phyloP scores from a whole-genome alignment of 2,329 filamentous ascomycete genomes.

The Aspergillus sp. region DNA sequence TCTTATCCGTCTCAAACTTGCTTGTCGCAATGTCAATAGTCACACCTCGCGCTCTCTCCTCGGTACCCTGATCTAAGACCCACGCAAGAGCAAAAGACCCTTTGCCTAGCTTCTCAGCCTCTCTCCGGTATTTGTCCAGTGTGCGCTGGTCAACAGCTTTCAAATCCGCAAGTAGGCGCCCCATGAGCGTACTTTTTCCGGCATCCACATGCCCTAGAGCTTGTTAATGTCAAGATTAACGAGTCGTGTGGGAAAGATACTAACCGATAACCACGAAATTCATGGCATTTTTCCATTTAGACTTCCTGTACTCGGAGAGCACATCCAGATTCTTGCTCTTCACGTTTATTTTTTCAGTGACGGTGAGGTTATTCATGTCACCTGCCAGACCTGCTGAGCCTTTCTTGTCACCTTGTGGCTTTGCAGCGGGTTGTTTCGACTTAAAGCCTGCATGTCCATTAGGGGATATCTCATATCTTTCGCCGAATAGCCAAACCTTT shows the following conservation, averaged over 20 bases:
- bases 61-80: slow-evolving; percentile 89
- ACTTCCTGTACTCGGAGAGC: slow-evolving; percentile 73
- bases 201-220: slow-evolving; percentile 85
- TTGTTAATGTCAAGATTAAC: slow-evolving; percentile 17
- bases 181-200: slow-evolving; percentile 97
- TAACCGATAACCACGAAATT: slow-evolving; percentile 92
- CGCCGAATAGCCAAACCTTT: slow-evolving; percentile 68
- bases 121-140: slow-evolving; percentile 81
- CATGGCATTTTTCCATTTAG: slow-evolving; percentile 72
- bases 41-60: slow-evolving; percentile 85
- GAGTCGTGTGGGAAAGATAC: slow-evolving; percentile 26
- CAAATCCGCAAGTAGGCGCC: slow-evolving; percentile 83
- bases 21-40: slow-evolving; percentile 97
- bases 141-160: slow-evolving; percentile 85
- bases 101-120: slow-evolving; percentile 90
- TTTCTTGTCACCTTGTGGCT: slow-evolving; percentile 43
- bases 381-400: slow-evolving; percentile 46
- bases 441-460: slow-evolving; percentile 47
- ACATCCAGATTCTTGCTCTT: slow-evolving; percentile 83
- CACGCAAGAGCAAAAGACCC: slow-evolving; percentile 94
- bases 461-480: slow-evolving; percentile 36
- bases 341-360: slow-evolving; percentile 53
- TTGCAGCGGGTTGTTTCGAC: slow-evolving; percentile 42
- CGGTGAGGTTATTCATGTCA: slow-evolving; percentile 48
- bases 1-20: slow-evolving; percentile 85